These are phyloP conservation scores for Geopyxis carbonaria DNA, from an alignment of 495 filamentous ascomycete species.

Conservation along the genomic window DNA sequence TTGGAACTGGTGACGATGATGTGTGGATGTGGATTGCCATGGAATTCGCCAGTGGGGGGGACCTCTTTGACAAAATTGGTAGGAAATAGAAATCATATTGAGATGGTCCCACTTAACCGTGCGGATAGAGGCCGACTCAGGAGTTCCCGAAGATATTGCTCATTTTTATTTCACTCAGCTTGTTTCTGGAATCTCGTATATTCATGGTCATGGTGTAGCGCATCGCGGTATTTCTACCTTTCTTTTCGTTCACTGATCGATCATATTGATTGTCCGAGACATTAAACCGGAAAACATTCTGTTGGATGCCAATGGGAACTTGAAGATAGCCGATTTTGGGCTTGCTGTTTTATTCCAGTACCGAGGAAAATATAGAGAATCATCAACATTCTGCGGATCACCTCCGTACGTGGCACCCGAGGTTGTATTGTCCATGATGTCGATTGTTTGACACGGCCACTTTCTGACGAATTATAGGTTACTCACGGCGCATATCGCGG, in stretches of 20 bases:
- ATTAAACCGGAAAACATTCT: constrained; percentile 88
- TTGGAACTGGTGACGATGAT: constrained; percentile 65
- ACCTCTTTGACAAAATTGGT: constrained; percentile 93
- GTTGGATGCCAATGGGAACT: constrained; percentile 59
- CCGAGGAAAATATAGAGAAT: constrained; percentile 61
- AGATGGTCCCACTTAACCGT: neutral
- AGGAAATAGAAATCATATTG: constrained; percentile 1
- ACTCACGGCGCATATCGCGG: constrained; percentile 45
- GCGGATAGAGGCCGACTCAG: constrained; percentile 62
- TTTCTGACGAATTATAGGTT: constrained; percentile 9
- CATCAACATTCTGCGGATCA: constrained; percentile 80
- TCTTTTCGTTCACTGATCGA: neutral
- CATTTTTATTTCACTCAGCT: constrained; percentile 94
- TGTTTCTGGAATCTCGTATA: constrained; percentile 75
- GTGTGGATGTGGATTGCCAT: constrained; percentile 98
- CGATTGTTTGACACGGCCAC: neutral
- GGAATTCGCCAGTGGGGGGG: constrained; percentile 89
- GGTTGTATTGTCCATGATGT: constrained; percentile 41
- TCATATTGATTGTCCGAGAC: constrained; percentile 29
- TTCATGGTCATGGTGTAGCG: constrained; percentile 81
- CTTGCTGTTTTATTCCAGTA: constrained; percentile 85
- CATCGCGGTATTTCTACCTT: constrained; percentile 35
- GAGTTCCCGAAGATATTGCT: constrained; percentile 78
- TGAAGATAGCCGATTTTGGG: constrained; percentile 96
- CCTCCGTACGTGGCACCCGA: constrained; percentile 96